A percentile compares a stretch with the other conserved stretches of the same genome.
Evolutionary conservation across 345 rosid genomes (phyloP).

Genomic region (Lepidium sativum): DNA sequence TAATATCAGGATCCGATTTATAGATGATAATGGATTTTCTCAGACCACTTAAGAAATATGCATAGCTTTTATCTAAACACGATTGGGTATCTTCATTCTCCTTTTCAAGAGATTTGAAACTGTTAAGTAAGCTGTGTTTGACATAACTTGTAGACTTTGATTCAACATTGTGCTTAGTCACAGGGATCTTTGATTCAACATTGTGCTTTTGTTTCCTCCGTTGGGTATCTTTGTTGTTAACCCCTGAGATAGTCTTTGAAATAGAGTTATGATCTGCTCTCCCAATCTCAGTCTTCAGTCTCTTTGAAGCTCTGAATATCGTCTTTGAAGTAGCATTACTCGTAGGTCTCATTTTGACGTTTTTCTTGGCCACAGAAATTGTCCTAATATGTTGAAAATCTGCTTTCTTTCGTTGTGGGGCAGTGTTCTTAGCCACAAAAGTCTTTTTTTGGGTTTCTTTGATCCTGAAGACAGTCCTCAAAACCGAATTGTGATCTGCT

Average conservation of each 20-base stretch:
- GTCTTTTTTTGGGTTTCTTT: background rate
- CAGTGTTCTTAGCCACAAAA: background rate
- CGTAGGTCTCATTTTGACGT: background rate
- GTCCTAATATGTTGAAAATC: background rate
- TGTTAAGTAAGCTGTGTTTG: conserved; percentile 1
- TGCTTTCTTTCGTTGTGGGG: background rate
- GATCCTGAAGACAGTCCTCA: background rate
- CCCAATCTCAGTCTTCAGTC: conserved; percentile 5
- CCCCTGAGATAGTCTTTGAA: background rate
- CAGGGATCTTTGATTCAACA: conserved; percentile 5
- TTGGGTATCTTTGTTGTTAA: background rate
- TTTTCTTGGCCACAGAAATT: background rate
- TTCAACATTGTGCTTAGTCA: conserved; percentile 9
- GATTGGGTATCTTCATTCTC: background rate
- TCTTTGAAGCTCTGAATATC: conserved; percentile 5
- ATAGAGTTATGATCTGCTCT: background rate
- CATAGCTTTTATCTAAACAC: conserved; percentile 26
- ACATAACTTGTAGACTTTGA: conserved; percentile 7
- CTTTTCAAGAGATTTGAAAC: background rate
- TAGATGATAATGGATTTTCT: conserved; percentile 4
- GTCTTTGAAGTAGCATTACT: background rate
- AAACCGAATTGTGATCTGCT: background rate
- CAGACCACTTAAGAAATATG: conserved; percentile 1
- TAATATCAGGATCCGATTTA: conserved; percentile 2
- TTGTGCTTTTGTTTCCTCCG: background rate